Evolutionary conservation across 2,329 filamentous ascomycete genomes (phyloP), one percentile per base, ranked within the genome.

Genomic region (Fusarium pseudonygamai): DNA sequence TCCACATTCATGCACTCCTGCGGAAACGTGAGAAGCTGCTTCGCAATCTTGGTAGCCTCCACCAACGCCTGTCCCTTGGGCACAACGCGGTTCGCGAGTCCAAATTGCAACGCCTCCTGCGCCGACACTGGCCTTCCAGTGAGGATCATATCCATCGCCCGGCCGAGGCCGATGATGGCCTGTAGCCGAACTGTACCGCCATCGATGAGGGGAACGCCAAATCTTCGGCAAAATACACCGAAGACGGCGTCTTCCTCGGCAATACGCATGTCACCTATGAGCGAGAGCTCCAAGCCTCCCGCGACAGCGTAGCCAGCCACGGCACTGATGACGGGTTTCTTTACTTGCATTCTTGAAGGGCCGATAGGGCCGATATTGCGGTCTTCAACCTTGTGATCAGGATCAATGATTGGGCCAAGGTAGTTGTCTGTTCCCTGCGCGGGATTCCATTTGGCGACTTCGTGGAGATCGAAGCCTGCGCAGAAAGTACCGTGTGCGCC

Each of bases 91-190:
- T 67, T 67, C 8, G 65, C 55, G 0, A 68, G 64, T 7, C 65
- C 65, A n/a, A 62, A 68, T 16, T 68, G 64, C 18, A 68, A 24
- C 13, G 65, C 65, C 15, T 68, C 65, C 4, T 68, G 40, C n/a
- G 65, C 65, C 4, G 58, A 55, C 1, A 68, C 64, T 0, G 64
- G 13, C 2, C 65, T 59, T 3, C 64, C 65, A 10, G 65, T 68
- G 6, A 68, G 64, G 3, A 68, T 68, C 64, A 68, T 68, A 9
- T 68, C 65, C 36, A 68, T 52, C 3, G 65, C 65, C 22, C 65
- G 30, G 0, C 64, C 65, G 3, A 68, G 34, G 20, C 65, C 65
- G 10, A 68, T 62, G 4, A 49, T 68, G 8, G 65, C 65, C 22
- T 68, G 65, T 11, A 68, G 56, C 11, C 65, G 65, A 37, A 68